phyloP scores from a whole-genome alignment of 768 basidiomycete genomes.

The Mycena venus region DNA sequence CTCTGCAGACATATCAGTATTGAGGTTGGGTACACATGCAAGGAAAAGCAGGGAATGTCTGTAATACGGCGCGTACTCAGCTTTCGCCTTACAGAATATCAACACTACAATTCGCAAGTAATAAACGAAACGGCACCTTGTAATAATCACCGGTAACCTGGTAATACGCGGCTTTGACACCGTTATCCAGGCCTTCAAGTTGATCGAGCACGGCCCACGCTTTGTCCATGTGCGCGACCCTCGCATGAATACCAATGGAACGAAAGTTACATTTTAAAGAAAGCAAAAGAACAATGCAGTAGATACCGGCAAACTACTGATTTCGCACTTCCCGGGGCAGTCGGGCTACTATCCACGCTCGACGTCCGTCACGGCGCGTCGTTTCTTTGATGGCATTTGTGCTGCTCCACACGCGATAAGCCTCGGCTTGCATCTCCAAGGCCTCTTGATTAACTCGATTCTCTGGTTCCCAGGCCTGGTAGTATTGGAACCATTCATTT shows the following conservation, averaged over 20 bases:
- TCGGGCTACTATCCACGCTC: neutral
- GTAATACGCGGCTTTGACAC: constrained; percentile 96
- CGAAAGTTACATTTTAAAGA: too few species aligned
- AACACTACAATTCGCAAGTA: neutral
- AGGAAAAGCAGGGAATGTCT: constrained; percentile 94
- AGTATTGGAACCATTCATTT: constrained; percentile 27
- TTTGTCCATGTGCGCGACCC: constrained; percentile 90
- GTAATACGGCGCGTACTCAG: constrained; percentile 97
- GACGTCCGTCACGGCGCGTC: neutral
- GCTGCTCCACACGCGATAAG: constrained; percentile 3
- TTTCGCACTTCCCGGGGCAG: neutral
- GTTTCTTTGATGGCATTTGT: neutral
- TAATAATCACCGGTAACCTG: constrained; percentile 95
- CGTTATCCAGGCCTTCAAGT: constrained; percentile 75
- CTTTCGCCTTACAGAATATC: constrained; percentile 76
- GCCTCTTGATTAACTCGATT: constrained; percentile 10
- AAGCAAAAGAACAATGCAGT: too few species aligned
- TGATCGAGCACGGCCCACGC: constrained; percentile 84
- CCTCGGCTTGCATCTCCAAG: neutral
- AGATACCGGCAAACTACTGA: too few species aligned
- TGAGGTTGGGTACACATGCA: constrained; percentile 87
- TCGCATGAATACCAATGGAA: too few species aligned
- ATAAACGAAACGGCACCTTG: constrained; percentile 67
- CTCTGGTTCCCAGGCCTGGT: constrained; percentile 13
- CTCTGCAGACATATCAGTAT: constrained; percentile 81